Base-by-base conservation (phyloP, 805 yeast species). In the Saccharomycopsis amapae region DNA sequence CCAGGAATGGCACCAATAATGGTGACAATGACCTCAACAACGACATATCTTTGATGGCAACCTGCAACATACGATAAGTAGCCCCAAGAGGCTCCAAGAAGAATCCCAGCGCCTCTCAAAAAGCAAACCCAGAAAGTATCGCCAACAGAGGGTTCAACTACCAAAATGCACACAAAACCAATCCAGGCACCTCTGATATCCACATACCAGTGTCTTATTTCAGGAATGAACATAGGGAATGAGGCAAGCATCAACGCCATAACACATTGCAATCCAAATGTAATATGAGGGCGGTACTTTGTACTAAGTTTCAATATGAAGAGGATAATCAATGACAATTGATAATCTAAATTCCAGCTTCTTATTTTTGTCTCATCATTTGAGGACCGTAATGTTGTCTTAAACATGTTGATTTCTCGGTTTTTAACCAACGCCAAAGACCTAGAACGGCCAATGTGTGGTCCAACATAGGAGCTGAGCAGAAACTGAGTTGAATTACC, bases 81-180 rank as follows among this genome's bases (percentile, higher is more conserved):
- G 1, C 74, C 77, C 75, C 76, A 72, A 0, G 72, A 65, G 2
- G 78, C 65, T 18, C 79, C 79, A 10, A 59, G 40, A 2, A 69
- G 53, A 7, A 72, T 69, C 19, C 78, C 78, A 15, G 72, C 67
- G 9, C 68, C 67, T 54, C 79, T 65, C 1, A 71, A 52, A 40
- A 73, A 64, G 50, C 70, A 69, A 3, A 69, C 71, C 62, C 66
- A 69, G 40, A 71, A 65, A 1, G 78, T 71, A 15, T 68, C 71
- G 12, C 79, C 79, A 13, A 73, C 66, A 4, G 75, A 69, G 0
- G 76, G 73, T 50, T 74, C 79, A 23, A 73, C 46, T 20, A 71
- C 72, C 38, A 74, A 55, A 26, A 69, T 68, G 50, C 75, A 72
- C 4, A 72, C 75, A 60, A 74, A 74, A 23, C 78, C 78, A 5